Base-by-base conservation (phyloP, 1,284 basidiomycete species). In the Tremellales sp. region DNA sequence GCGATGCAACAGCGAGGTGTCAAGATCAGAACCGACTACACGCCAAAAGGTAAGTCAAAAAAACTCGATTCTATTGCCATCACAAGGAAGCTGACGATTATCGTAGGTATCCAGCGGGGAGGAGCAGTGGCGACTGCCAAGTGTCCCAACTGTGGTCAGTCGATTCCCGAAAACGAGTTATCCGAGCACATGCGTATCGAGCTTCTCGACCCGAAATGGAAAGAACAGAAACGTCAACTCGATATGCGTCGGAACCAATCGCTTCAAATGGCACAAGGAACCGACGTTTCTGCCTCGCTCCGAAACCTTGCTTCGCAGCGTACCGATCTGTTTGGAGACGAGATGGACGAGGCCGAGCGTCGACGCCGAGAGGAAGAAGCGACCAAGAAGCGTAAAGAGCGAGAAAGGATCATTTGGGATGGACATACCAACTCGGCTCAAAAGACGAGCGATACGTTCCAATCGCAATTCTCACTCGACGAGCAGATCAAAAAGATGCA, bases 111-210 rank as follows among this genome's bases (percentile, higher is more conserved):
- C 45, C 55, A 84, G 76, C 83, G 83, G 65, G 75, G 54, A 15
- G 59, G 70, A 41, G 81, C 84, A 66, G 79, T 84, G 42, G 80
- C 83, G 24, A 84, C 87, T 73, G 89, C 90, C 2, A 88, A 85
- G 19, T 97, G 93, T 76, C 83, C 85, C 10, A 88, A 97, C 61
- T 97, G 94, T 76, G 86, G 87, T 26, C 91, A 97, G 70, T 85
- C 89, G 72, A 88, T 98, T 23, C 85, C 92, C 24, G 85, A 96
- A 60, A 86, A 92, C 75, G 93, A 98, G 72, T 80, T 98, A 54
- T 84, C 92, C 60, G 93, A 98, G 70, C 96, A 98, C 74, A 94
- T 97, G 81, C 88, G 96, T 66, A 97, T 98, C 72, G 96, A 99
- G 73, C 77, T 97, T 44, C 82, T 99, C 63, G 93, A 99, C 75